Percentiles rank a stretch among this genome's conserved stretches.
Evolutionary conservation across 1,284 basidiomycete genomes (phyloP).

Genomic region (Trichosporon coremiiforme): DNA sequence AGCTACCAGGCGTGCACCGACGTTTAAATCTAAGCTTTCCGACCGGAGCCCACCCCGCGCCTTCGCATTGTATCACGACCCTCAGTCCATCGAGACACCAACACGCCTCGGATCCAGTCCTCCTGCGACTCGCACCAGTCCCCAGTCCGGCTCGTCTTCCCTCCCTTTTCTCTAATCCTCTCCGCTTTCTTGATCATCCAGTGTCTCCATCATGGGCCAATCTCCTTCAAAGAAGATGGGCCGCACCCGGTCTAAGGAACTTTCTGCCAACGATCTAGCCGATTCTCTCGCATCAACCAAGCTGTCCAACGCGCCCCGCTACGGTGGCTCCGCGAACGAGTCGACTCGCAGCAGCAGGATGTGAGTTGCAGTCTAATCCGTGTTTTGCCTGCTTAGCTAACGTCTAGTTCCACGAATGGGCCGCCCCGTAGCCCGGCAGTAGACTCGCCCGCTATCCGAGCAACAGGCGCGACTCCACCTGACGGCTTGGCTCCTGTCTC

Average conservation of each 20-base stretch:
- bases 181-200: constrained; percentile 1
- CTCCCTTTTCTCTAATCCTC: not conserved
- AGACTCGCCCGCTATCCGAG: constrained; percentile 25
- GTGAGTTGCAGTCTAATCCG: constrained; percentile 2
- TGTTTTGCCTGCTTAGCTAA: not conserved
- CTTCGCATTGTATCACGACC: not conserved
- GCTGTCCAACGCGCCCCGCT: constrained; percentile 30
- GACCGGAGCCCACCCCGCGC: not conserved
- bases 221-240: constrained; percentile 57
- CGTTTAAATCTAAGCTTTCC: constrained; percentile 2
- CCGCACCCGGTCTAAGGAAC: constrained; percentile 57
- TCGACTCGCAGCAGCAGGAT: constrained; percentile 10
- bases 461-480: constrained; percentile 27
- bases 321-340: not conserved
- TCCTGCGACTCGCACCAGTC: not conserved
- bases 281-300: constrained; percentile 46
- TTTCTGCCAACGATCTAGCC: constrained; percentile 51
- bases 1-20: constrained; percentile 10
- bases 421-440: constrained; percentile 2
- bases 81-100: not conserved
- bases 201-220: constrained; percentile 52
- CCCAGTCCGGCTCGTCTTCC: not conserved
- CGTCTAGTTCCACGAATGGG: constrained; percentile 16
- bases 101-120: not conserved
- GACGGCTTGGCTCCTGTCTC: constrained; percentile 46